These are phyloP conservation scores for Clitoria ternatea DNA, from an alignment of 306 rosid genomes.

Conservation along the genomic window DNA sequence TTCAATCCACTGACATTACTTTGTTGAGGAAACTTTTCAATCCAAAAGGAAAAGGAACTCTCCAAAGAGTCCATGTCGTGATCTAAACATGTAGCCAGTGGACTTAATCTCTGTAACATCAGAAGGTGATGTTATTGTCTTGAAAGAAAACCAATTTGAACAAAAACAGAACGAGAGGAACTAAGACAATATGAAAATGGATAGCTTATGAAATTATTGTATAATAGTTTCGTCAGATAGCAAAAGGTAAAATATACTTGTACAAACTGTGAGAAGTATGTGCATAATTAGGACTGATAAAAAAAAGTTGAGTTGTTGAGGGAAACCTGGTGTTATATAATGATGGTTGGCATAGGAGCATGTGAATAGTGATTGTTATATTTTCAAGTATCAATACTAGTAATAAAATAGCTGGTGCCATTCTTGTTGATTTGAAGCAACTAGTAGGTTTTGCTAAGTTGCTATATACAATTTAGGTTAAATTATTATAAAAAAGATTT, in stretches of 20 bases:
- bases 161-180: not conserved
- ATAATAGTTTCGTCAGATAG: not conserved
- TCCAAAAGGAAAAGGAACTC: slow-evolving; percentile 31
- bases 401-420: not conserved
- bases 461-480: not conserved
- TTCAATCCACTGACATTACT: slow-evolving; percentile 3
- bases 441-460: not conserved
- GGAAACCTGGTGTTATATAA: not conserved
- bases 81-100: slow-evolving; percentile 22
- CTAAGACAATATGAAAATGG: not conserved
- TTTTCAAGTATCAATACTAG: not conserved
- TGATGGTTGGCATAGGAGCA: not conserved
- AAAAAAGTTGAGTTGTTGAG: not conserved
- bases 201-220: not conserved
- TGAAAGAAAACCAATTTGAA: not conserved
- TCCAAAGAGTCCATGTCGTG: slow-evolving; percentile 22
- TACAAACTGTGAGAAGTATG: not conserved
- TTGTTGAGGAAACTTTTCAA: slow-evolving; percentile 26
- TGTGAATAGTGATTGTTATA: not conserved
- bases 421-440: not conserved
- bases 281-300: not conserved
- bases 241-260: not conserved
- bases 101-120: slow-evolving; percentile 29
- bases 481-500: no score
- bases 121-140: not conserved